A percentile compares a stretch with the other conserved stretches of the same genome.
These are phyloP conservation scores for Colletotrichum ledebouriae DNA, from an alignment of 2,329 filamentous ascomycete genomes.

Conservation along the genomic window DNA sequence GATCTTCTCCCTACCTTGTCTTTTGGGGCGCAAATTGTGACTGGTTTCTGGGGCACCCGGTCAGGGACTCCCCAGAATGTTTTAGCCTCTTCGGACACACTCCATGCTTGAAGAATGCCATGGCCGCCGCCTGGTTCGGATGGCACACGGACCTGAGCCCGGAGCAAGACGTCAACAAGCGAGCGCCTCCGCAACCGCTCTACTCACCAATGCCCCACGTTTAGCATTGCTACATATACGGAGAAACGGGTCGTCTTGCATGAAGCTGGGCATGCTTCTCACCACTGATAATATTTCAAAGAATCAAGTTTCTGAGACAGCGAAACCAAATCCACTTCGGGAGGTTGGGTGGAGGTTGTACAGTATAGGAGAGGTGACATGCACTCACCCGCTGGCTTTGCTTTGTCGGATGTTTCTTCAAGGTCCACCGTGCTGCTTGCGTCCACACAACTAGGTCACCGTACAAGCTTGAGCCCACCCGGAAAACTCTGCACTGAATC, in stretches of 20 bases:
- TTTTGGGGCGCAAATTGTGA: slow-evolving; percentile 40
- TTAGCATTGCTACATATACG: slow-evolving; percentile 1
- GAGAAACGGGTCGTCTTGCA: slow-evolving; percentile 2
- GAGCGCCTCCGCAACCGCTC: slow-evolving; percentile 4
- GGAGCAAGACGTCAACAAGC: slow-evolving; percentile 20
- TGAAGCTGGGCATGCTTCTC: slow-evolving; percentile 1
- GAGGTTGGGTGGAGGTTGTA: slow-evolving; percentile 18
- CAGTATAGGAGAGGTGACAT: slow-evolving; percentile 36
- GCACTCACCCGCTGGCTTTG: slow-evolving; percentile 26
- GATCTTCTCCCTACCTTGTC: slow-evolving; percentile 33
- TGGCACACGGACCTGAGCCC: slow-evolving; percentile 31
- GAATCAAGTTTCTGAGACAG: slow-evolving; percentile 28
- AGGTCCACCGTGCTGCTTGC: slow-evolving; percentile 35
- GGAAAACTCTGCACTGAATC: slow-evolving; percentile 42
- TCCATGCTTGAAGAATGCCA: slow-evolving; percentile 40
- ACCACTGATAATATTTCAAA: slow-evolving; percentile 16
- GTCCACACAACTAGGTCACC: slow-evolving; percentile 28
- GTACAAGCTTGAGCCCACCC: slow-evolving; percentile 40
- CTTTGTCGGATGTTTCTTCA: slow-evolving; percentile 38
- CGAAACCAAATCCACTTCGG: slow-evolving; percentile 17
- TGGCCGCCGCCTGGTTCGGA: slow-evolving; percentile 34
- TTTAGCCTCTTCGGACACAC: slow-evolving; percentile 37
- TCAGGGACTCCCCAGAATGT: slow-evolving; percentile 38
- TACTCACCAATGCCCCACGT: neutral
- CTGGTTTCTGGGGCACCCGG: slow-evolving; percentile 35